Conservation (phyloP, 441 rosid species). For the Jatropha multifida region DNA sequence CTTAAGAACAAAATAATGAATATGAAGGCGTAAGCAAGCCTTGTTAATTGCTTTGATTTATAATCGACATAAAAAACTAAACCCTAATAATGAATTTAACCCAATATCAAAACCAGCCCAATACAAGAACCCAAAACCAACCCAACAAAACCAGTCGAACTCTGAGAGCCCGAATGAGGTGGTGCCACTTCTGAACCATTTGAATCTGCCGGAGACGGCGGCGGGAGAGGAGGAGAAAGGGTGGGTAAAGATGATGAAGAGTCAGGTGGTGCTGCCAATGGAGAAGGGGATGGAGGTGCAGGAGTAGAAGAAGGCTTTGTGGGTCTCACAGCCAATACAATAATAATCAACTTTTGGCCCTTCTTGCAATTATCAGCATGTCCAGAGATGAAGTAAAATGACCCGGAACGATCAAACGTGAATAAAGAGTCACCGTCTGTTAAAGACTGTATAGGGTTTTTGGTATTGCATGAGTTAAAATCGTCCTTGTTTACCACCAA, state of each 20-base stretch:
- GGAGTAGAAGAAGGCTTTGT: slow-evolving; percentile 22
- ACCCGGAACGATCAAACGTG: slow-evolving; percentile 61
- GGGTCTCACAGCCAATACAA: slow-evolving; percentile 58
- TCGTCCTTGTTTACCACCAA: slow-evolving; percentile 55
- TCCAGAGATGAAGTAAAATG: slow-evolving; percentile 74
- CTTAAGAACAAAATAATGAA: neutral
- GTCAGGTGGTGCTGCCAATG: slow-evolving; percentile 1
- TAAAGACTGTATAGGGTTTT: slow-evolving; percentile 46
- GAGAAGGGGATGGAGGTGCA: slow-evolving; percentile 30
- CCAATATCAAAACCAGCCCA: slow-evolving; percentile 23
- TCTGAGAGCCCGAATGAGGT: slow-evolving; percentile 33
- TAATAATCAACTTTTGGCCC: slow-evolving; percentile 58
- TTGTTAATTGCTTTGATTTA: neutral
- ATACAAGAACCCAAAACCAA: slow-evolving; percentile 28
- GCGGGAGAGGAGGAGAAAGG: slow-evolving; percentile 5
- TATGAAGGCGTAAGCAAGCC: neutral
- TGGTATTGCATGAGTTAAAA: slow-evolving; percentile 63
- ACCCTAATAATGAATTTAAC: slow-evolving; percentile 23
- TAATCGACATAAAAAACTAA: neutral
- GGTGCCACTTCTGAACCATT: slow-evolving; percentile 26
- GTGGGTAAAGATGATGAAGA: neutral
- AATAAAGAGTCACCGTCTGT: slow-evolving; percentile 60
- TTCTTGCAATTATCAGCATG: slow-evolving; percentile 51
- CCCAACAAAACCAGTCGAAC: slow-evolving; percentile 23
- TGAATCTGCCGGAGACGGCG: slow-evolving; percentile 5